Evolutionary conservation across 352 stramenopile genomes (phyloP).

Genomic region (Globisporangium takayamanum): DNA sequence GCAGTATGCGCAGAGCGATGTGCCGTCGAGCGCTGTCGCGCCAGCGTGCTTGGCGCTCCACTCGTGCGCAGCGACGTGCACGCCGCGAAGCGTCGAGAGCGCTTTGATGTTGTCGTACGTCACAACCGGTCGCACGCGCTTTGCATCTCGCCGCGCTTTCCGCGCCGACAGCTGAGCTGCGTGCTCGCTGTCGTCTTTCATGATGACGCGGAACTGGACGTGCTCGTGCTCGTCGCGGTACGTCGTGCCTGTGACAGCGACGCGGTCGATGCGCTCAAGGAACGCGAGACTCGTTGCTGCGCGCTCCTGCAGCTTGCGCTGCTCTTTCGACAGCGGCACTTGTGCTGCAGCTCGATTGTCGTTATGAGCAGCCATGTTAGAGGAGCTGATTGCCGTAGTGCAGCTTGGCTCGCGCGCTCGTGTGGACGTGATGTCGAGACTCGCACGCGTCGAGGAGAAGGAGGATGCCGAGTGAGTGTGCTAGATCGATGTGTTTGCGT

Average conservation of each 20-base stretch:
- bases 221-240: slow-evolving; percentile 11
- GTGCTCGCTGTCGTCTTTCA: slow-evolving; percentile 2
- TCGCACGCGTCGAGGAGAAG: not conserved
- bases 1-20: slow-evolving; percentile 9
- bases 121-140: slow-evolving; percentile 3
- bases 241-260: slow-evolving; percentile 6
- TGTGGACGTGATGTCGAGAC: too few relatives aligned
- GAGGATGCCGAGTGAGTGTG: not conserved
- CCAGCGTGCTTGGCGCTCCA: slow-evolving; percentile 10
- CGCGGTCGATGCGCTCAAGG: slow-evolving; percentile 8
- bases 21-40: not conserved
- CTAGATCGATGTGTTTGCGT: not conserved
- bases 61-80: slow-evolving; percentile 10
- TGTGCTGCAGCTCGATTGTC: not conserved
- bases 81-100: slow-evolving; percentile 8
- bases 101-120: slow-evolving; percentile 9
- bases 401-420: not conserved
- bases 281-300: slow-evolving; percentile 8
- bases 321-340: not conserved
- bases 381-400: not conserved
- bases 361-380: not conserved
- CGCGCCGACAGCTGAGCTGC: slow-evolving; percentile 3
- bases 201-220: slow-evolving; percentile 9
- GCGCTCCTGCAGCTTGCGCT: slow-evolving; percentile 13
- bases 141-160: slow-evolving; percentile 7